Evolutionary conservation across 2,329 filamentous ascomycete species (phyloP), one percentile per base, ranked within the genome.

Genomic region (Verticillium albo-atrum): DNA sequence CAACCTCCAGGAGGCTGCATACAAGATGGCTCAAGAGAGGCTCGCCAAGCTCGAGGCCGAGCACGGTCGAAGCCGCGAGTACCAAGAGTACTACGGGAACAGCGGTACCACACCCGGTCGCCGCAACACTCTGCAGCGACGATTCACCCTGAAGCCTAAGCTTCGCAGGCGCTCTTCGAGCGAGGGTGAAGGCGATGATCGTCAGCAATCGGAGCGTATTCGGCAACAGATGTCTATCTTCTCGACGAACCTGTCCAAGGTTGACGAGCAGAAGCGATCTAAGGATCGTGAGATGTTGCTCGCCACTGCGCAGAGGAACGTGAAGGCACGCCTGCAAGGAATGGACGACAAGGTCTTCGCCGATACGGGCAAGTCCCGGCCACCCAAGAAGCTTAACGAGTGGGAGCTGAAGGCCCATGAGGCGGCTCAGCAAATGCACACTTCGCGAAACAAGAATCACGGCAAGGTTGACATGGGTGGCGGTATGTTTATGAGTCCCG

Each of bases 261-360:
- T 92, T 1, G 90, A 95, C 66, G 81, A 83, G 58, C 85, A 88
- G 68, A 94, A 94, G 74, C 84, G 90, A 50, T 81, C 88, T 60
- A 82, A 84, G 51, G 93, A 97, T 66, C 88, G 91, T 14, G 89
- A 90, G 58, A 80, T 83, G 2, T 77, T 98, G 1, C 79, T 97
- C 64, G 89, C 89, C 10, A 87, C 87, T 3, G 94, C 94, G 2
- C 90, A 93, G 69, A 87, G 89, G 52, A 96, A 96, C 65, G 94
- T 97, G n/a, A 86, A 88, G 64, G 87, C 87, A 23, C 86, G 85
- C 50, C 83, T 97, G 65, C 86, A 90, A 62, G 84, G 83, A 47
- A 92, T 97, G 80, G 94, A 98, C 61, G 86, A 93, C 71, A 88
- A 87, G 67, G 84, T 96, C 14, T 91, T 88, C 65, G 81, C 84